Conservation (phyloP, 257 asterid genomes). For the Solanum habrochaites region DNA sequence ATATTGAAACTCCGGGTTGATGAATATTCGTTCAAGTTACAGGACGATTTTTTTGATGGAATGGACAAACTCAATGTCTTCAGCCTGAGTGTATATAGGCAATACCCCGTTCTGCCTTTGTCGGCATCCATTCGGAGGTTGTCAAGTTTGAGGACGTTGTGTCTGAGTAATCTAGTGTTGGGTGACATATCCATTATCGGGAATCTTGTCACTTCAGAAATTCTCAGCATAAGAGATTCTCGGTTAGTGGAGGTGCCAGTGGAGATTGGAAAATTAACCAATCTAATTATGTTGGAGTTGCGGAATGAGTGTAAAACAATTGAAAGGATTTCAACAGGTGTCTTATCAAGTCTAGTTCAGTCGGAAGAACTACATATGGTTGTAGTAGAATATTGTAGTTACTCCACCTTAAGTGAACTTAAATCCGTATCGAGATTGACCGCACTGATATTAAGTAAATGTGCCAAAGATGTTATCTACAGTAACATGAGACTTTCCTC, state of each 20-base stretch:
- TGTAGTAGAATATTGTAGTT: neutral
- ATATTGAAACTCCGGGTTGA: neutral
- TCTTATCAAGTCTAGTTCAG: neutral
- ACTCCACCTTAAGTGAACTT: neutral
- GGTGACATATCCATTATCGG: neutral
- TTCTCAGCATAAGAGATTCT: neutral
- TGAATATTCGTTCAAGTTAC: neutral
- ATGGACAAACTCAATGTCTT: neutral
- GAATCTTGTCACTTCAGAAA: neutral
- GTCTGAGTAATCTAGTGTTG: neutral
- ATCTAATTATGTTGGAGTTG: neutral
- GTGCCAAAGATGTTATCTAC: neutral
- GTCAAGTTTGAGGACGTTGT: neutral
- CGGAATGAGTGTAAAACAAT: neutral
- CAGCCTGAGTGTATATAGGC: neutral
- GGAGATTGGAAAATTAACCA: no score
- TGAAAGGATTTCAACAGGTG: neutral
- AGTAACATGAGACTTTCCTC: neutral
- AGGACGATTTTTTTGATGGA: neutral
- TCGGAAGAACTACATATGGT: constrained; percentile 1
- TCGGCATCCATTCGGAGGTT: neutral
- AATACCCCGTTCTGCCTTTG: neutral
- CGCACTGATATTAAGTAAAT: neutral
- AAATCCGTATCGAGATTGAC: neutral
- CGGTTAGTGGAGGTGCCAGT: neutral